These are phyloP conservation scores for Sicyos edulis DNA, from an alignment of 306 rosid genomes.

Conservation along the genomic window DNA sequence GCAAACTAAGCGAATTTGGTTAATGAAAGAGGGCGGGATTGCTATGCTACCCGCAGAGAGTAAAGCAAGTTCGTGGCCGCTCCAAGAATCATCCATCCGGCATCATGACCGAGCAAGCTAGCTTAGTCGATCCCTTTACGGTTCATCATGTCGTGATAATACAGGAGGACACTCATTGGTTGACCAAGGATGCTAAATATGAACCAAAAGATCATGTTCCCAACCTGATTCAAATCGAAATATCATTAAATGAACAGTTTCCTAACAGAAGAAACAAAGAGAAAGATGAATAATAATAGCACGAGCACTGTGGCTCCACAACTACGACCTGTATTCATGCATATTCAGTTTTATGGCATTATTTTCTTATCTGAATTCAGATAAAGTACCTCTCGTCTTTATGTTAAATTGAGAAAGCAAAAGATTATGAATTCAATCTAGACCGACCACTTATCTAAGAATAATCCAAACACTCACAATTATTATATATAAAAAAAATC, in stretches of 20 bases:
- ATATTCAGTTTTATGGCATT: not conserved
- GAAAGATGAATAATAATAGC: too few species aligned
- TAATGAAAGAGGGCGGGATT: not conserved
- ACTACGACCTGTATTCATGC: not conserved
- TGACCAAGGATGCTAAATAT: conserved; percentile 82
- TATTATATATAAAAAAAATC: too few species aligned
- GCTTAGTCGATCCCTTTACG: conserved; percentile 34
- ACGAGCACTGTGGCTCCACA: not conserved
- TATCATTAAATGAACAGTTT: not conserved
- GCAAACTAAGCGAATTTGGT: not conserved
- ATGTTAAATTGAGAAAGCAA: too few species aligned
- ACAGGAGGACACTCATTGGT: conserved; percentile 87
- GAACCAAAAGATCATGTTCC: conserved; percentile 95
- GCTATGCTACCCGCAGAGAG: not conserved
- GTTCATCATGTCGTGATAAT: conserved; percentile 91
- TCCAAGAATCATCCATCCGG: not conserved
- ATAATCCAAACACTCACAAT: too few species aligned
- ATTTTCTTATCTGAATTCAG: too few species aligned
- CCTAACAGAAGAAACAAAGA: not conserved
- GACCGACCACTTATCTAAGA: too few species aligned
- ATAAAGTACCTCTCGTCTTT: too few species aligned
- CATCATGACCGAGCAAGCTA: not conserved
- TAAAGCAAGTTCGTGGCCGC: not conserved
- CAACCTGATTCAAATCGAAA: conserved; percentile 47
- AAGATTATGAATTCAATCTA: too few species aligned